These are phyloP conservation scores for Tetrapisispora fleetii DNA, from an alignment of 805 yeast genomes.

Conservation along the genomic window DNA sequence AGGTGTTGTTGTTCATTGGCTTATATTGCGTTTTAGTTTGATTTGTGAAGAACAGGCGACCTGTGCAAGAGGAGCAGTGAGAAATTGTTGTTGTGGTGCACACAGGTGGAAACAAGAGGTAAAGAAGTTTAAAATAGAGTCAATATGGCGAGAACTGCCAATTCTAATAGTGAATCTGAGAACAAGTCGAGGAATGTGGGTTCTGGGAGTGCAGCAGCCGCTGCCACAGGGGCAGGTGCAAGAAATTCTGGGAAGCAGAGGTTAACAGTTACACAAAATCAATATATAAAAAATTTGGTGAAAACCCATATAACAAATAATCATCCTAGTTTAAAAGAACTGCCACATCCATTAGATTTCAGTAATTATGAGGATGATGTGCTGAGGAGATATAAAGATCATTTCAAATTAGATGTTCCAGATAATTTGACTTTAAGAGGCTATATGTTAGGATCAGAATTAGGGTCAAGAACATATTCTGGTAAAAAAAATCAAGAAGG, in stretches of 20 bases:
- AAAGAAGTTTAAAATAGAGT: background rate
- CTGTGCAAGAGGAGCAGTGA: too few relatives aligned
- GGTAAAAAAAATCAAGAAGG: constrained; percentile 16
- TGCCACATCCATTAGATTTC: constrained; percentile 59
- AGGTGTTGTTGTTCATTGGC: too few relatives aligned
- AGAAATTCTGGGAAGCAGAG: constrained; percentile 26
- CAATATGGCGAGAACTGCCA: constrained; percentile 16
- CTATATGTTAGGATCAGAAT: constrained; percentile 53
- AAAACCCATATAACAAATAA: constrained; percentile 64
- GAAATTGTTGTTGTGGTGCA: too few relatives aligned
- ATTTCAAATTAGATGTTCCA: constrained; percentile 47
- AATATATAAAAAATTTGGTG: constrained; percentile 52
- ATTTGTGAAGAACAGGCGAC: too few relatives aligned
- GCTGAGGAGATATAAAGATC: constrained; percentile 59
- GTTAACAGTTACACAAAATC: constrained; percentile 52
- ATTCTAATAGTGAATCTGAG: constrained; percentile 26
- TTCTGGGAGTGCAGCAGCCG: background rate
- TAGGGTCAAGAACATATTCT: constrained; percentile 60
- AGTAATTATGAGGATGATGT: constrained; percentile 48
- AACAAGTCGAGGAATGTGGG: constrained; percentile 12
- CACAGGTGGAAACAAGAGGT: background rate
- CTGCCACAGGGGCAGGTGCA: constrained; percentile 5
- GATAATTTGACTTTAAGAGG: constrained; percentile 61
- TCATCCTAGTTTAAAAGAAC: constrained; percentile 51
- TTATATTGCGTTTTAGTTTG: too few relatives aligned